These are phyloP conservation scores for Asterochloris erici DNA, from an alignment of 139 green algal species.

Conservation along the genomic window DNA sequence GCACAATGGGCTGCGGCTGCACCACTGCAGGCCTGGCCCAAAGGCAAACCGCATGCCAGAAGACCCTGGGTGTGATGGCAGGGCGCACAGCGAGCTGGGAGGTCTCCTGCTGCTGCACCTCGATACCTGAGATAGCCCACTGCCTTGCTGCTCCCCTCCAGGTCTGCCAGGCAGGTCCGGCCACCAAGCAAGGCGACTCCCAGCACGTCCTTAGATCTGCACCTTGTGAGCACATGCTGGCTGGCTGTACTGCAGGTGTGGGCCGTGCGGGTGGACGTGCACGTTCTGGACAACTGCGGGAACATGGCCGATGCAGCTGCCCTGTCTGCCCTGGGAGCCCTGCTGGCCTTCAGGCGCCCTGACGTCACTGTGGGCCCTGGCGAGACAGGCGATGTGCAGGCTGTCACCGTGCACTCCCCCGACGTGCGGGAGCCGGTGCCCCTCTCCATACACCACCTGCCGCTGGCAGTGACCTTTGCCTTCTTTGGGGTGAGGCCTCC, in stretches of 20 bases:
- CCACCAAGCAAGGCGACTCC: no score
- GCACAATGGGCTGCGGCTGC: no score
- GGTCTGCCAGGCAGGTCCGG: no score
- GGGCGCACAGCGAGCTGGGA: no score
- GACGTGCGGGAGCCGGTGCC: constrained; percentile 73
- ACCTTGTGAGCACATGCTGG: no score
- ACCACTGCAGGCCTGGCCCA: no score
- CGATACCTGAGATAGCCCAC: no score
- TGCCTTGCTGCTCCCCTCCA: no score
- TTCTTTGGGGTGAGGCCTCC: constrained; percentile 62
- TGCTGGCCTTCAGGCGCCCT: constrained; percentile 73
- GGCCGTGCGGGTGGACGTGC: constrained; percentile 68
- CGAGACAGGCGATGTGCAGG: constrained; percentile 33
- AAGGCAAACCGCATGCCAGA: no score
- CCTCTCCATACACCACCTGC: constrained; percentile 87
- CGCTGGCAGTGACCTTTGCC: constrained; percentile 76
- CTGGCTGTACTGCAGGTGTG: constrained; percentile 57
- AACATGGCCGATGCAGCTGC: constrained; percentile 75
- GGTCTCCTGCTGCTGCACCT: no score
- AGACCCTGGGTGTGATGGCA: no score
- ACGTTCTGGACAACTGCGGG: constrained; percentile 76
- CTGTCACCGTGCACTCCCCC: constrained; percentile 51
- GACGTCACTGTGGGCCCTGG: constrained; percentile 53
- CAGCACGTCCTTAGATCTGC: no score
- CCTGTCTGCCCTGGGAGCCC: constrained; percentile 70